A percentile compares a stretch with the other conserved stretches of the same genome.
Conservation (phyloP, 2,329 filamentous ascomycete genomes). For the Sporothrix humicola region DNA sequence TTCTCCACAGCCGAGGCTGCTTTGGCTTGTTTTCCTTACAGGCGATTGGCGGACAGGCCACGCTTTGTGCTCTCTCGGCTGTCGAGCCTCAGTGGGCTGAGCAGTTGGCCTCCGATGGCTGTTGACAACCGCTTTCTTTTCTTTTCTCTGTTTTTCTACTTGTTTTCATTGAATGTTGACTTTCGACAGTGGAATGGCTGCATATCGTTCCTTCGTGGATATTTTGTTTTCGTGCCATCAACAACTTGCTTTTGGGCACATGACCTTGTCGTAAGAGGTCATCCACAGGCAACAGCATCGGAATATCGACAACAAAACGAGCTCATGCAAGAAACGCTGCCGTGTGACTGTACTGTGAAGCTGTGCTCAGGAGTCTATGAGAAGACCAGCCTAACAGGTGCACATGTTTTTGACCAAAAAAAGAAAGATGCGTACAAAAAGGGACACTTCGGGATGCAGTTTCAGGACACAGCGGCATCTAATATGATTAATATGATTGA, state of each 20-base stretch:
- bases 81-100: neutral
- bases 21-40: neutral
- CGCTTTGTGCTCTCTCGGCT: neutral
- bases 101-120: constrained; percentile 22
- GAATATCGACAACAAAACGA: neutral
- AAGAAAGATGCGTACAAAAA: neutral
- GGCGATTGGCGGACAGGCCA: neutral
- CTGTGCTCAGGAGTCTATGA: neutral
- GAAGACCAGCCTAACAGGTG: too few relatives aligned
- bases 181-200: neutral
- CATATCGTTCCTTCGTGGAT: neutral
- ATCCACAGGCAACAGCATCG: constrained; percentile 3
- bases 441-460: neutral
- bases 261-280: neutral
- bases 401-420: neutral
- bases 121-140: neutral
- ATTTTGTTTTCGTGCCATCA: neutral
- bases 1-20: constrained; percentile 28
- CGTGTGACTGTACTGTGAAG: neutral
- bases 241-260: neutral
- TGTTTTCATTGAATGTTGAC: neutral
- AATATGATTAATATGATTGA: neutral
- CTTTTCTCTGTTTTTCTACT: neutral
- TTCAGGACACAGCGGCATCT: neutral
- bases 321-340: constrained; percentile 12